Conservation (phyloP, 2,329 filamentous ascomycete genomes). For the Chaetomium olivaceum region DNA sequence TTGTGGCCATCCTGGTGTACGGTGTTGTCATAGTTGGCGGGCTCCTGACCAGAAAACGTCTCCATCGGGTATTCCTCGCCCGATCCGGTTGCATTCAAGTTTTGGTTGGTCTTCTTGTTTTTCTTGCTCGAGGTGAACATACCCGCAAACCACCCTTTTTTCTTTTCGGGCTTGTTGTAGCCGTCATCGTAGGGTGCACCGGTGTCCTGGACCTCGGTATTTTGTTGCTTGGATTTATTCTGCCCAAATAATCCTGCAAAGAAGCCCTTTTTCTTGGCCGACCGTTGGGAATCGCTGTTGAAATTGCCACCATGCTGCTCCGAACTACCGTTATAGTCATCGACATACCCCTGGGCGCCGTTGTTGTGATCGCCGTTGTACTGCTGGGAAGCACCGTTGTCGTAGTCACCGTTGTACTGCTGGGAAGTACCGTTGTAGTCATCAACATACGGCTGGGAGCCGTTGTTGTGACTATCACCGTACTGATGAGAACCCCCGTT, state of each 20-base stretch:
- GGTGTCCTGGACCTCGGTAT: not conserved
- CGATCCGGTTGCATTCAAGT: not conserved
- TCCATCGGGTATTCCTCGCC: not conserved
- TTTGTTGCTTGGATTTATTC: not conserved
- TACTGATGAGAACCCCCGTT: not conserved
- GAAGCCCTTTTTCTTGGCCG: not conserved
- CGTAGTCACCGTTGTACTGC: not conserved
- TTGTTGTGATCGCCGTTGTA: not conserved
- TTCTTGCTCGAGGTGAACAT: not conserved
- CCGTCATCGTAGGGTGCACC: not conserved
- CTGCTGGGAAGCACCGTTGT: not conserved
- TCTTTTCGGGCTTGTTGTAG: not conserved
- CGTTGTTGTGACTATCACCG: not conserved
- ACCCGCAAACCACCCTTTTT: not conserved
- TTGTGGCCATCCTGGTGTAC: not conserved
- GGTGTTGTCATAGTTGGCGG: not conserved
- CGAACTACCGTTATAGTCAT: not conserved
- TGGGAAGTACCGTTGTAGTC: too few species aligned
- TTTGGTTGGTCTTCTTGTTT: not conserved
- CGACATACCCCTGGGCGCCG: not conserved
- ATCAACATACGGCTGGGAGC: not conserved
- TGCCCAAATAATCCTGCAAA: conserved; percentile 1
- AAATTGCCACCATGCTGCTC: not conserved
- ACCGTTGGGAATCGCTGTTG: not conserved
- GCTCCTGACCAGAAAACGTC: not conserved